phyloP scores from a whole-genome alignment of 2,329 filamentous ascomycete species.

The Ophiostoma quercus region DNA sequence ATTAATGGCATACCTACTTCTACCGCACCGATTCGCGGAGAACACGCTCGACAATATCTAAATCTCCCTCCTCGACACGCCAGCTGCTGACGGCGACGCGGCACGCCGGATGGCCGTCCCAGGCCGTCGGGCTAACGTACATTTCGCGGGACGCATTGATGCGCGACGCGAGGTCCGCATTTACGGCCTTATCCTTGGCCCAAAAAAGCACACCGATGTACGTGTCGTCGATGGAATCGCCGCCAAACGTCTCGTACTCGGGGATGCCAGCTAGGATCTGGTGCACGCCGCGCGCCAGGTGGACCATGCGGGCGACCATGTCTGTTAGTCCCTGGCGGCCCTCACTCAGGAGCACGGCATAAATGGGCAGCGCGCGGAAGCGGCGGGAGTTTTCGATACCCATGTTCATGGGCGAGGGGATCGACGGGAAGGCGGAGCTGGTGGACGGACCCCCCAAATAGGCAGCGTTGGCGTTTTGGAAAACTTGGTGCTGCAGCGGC shows the following conservation, averaged over 20 bases:
- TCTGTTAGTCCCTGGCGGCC: constrained; percentile 62
- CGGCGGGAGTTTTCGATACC: constrained; percentile 87
- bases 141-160: constrained; percentile 72
- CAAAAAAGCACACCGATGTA: constrained; percentile 71
- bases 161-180: constrained; percentile 58
- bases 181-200: constrained; percentile 60
- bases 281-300: constrained; percentile 63
- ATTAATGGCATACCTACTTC: neutral
- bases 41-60: constrained; percentile 58
- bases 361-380: constrained; percentile 85
- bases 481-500: constrained; percentile 56
- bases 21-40: constrained; percentile 36
- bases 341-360: constrained; percentile 70
- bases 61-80: constrained; percentile 67
- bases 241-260: constrained; percentile 62
- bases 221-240: constrained; percentile 45
- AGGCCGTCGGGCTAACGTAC: constrained; percentile 77
- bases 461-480: constrained; percentile 78
- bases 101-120: constrained; percentile 67
- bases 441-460: constrained; percentile 52
- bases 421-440: constrained; percentile 34
- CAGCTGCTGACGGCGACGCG: constrained; percentile 85
- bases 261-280: constrained; percentile 55
- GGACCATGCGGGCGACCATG: constrained; percentile 68
- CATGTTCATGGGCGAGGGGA: constrained; percentile 79